Percentiles rank a stretch among this genome's conserved stretches.
These are phyloP conservation scores for Triglochin maritima DNA, from an alignment of 106 monocot species.

Conservation along the genomic window DNA sequence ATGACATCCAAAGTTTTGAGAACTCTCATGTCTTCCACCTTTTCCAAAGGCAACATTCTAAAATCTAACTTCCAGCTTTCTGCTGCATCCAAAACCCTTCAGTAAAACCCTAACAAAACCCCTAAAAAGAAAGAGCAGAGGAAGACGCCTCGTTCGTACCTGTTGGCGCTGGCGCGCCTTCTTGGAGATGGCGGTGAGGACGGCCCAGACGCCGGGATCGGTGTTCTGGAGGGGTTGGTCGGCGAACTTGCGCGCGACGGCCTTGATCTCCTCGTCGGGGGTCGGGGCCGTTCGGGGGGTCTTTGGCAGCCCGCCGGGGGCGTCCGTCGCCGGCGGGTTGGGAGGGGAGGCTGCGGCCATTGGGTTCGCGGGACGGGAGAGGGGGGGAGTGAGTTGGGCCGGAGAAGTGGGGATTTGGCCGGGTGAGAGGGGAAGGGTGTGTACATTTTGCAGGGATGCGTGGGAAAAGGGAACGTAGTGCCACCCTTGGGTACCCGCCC, in stretches of 20 bases:
- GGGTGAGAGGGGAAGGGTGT: not conserved
- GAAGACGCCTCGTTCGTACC: constrained; percentile 14
- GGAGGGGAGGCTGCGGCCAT: not conserved
- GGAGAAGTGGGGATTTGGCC: not conserved
- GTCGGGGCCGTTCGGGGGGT: constrained; percentile 15
- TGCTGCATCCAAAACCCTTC: no score
- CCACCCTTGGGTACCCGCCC: no score
- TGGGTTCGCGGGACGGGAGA: not conserved
- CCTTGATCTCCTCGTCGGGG: constrained; percentile 51
- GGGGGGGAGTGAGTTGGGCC: not conserved
- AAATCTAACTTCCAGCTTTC: no score
- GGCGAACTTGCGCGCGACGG: constrained; percentile 59
- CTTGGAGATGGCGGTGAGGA: constrained; percentile 87
- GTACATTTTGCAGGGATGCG: no score
- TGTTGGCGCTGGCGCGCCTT: constrained; percentile 58
- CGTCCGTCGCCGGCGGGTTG: not conserved
- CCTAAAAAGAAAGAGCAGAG: not conserved
- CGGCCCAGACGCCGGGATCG: constrained; percentile 68
- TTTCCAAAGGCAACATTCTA: no score
- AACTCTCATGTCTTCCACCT: no score
- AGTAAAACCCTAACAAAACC: no score
- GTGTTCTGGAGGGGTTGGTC: constrained; percentile 59
- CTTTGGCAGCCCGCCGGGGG: not conserved
- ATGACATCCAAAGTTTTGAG: no score
- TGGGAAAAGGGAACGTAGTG: no score